These are phyloP conservation scores for Ceratorhiza oryzae-sativae DNA, from an alignment of 1,284 basidiomycete species.

Conservation along the genomic window DNA sequence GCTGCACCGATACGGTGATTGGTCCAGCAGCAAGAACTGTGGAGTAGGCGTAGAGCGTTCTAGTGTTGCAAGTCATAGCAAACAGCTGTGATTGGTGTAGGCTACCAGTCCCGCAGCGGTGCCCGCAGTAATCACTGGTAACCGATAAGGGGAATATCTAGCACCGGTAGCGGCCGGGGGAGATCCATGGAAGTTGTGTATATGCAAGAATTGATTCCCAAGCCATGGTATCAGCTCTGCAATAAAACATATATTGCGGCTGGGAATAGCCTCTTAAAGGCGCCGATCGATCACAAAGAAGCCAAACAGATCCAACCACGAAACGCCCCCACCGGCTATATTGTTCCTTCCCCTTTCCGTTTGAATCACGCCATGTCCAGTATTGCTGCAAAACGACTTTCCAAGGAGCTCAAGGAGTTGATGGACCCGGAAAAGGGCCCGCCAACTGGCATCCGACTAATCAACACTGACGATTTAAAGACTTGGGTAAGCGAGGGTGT, in stretches of 20 bases:
- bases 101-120: neutral
- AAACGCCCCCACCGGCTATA: neutral
- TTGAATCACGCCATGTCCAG: conserved; percentile 58
- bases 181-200: too few species aligned
- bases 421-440: conserved; percentile 33
- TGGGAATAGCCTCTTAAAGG: neutral
- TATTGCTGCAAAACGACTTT: conserved; percentile 69
- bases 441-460: conserved; percentile 68
- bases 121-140: neutral
- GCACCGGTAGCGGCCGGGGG: too few species aligned
- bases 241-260: too few species aligned
- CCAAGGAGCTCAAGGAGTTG: conserved; percentile 71
- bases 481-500: conserved; percentile 59
- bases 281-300: conserved; percentile 5
- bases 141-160: too few species aligned
- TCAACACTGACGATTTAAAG: conserved; percentile 74
- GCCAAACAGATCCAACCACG: neutral
- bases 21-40: neutral
- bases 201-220: too few species aligned
- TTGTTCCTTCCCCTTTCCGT: neutral
- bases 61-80: neutral
- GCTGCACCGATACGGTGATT: neutral
- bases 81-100: neutral
- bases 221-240: too few species aligned
- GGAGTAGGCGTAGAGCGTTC: neutral